phyloP scores from a whole-genome alignment of 768 basidiomycete species.

The Tylopilus plumbeoviolaceoides region DNA sequence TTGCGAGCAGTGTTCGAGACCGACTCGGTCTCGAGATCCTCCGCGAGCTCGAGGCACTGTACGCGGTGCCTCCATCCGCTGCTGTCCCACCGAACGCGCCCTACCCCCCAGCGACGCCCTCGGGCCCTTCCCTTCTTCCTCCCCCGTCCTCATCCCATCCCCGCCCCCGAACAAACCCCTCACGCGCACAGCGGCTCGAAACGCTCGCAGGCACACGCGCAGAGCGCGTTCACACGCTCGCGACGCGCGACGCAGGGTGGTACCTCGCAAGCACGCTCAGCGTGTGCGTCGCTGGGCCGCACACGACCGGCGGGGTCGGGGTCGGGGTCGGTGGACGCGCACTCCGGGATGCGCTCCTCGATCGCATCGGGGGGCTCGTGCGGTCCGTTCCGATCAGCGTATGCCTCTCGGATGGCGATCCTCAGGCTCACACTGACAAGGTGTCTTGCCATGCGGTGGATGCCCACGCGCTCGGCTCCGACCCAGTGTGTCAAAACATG shows the following conservation, averaged over 20 bases:
- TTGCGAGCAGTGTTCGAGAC: constrained; percentile 13
- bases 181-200: constrained; percentile 6
- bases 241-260: constrained; percentile 26
- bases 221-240: constrained; percentile 23
- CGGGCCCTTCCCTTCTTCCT: neutral
- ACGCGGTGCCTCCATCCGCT: neutral
- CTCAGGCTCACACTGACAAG: neutral
- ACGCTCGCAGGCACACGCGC: constrained; percentile 10
- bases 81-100: neutral
- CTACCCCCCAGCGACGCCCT: neutral
- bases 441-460: no score
- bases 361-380: constrained; percentile 23
- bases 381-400: neutral
- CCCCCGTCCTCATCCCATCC: neutral
- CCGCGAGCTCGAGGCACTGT: constrained; percentile 24
- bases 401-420: neutral
- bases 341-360: constrained; percentile 18
- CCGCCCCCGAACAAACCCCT: neutral
- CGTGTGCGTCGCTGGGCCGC: constrained; percentile 11
- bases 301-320: neutral
- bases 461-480: constrained; percentile 6
- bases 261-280: constrained; percentile 25
- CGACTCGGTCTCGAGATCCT: constrained; percentile 28
- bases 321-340: neutral
- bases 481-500: constrained; percentile 25